Evolutionary conservation across 768 basidiomycete species (phyloP).

Genomic region (Xerocomellus intermedius): DNA sequence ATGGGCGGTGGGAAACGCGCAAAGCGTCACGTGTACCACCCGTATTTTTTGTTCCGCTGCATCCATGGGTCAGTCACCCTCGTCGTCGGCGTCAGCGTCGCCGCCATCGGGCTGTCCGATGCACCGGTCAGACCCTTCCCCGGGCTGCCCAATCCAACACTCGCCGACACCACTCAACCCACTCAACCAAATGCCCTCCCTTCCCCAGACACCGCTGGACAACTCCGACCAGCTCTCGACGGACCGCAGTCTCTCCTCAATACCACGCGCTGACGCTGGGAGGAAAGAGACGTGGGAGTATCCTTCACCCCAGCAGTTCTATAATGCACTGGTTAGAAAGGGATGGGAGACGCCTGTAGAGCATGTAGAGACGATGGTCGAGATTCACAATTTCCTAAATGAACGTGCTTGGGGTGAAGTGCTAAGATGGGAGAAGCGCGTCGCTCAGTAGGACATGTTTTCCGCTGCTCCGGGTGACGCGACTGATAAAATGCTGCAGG

Average conservation of each 20-base stretch:
- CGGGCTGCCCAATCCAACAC: constrained; percentile 47
- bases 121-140: constrained; percentile 4
- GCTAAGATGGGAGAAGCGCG: constrained; percentile 82
- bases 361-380: constrained; percentile 94
- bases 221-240: constrained; percentile 66
- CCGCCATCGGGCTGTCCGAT: constrained; percentile 13
- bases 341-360: constrained; percentile 98
- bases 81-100: constrained; percentile 5
- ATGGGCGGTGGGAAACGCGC: constrained; percentile 3
- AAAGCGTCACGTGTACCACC: constrained; percentile 11
- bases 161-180: constrained; percentile 49
- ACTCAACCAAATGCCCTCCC: constrained; percentile 84
- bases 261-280: constrained; percentile 59
- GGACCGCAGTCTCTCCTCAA: constrained; percentile 75
- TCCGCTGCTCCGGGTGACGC: not conserved
- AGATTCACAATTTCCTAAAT: constrained; percentile 97
- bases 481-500: constrained; percentile 35
- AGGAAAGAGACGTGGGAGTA: constrained; percentile 75
- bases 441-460: constrained; percentile 24
- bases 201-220: constrained; percentile 61
- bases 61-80: constrained; percentile 21
- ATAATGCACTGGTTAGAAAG: constrained; percentile 93
- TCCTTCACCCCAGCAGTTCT: constrained; percentile 96
- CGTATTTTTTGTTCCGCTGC: not conserved
- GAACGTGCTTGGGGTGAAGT: constrained; percentile 97